Evolutionary conservation across 306 rosid genomes (phyloP).

Genomic region (Cyamopsis tetragonoloba): DNA sequence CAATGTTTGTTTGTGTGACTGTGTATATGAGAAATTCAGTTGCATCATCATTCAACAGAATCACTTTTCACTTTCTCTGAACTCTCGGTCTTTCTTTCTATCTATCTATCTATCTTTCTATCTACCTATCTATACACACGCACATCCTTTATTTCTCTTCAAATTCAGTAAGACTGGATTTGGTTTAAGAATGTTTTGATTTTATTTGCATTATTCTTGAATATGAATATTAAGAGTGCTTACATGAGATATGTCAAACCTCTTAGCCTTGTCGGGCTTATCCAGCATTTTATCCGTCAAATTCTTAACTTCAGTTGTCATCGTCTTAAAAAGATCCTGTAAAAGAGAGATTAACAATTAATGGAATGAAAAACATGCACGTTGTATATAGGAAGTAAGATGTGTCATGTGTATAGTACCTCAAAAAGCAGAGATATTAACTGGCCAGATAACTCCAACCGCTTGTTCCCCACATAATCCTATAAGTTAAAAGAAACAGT

Average conservation of each 20-base stretch:
- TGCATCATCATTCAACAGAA: too few species aligned
- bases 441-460: conserved; percentile 94
- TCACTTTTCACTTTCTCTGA: too few species aligned
- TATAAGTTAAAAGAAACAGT: conserved; percentile 25
- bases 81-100: too few species aligned
- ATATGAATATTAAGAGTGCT: conserved; percentile 25
- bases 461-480: conserved; percentile 98
- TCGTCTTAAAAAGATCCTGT: conserved; percentile 88
- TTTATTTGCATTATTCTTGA: neutral
- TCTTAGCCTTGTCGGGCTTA: conserved; percentile 55
- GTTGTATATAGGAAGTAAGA: conserved; percentile 3
- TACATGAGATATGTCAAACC: conserved; percentile 60
- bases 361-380: conserved; percentile 9
- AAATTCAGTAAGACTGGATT: conserved; percentile 1
- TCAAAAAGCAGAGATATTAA: conserved; percentile 82
- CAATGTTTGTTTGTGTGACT: too few species aligned
- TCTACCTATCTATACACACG: too few species aligned
- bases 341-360: conserved; percentile 18
- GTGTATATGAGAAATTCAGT: too few species aligned
- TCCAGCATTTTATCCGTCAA: conserved; percentile 37
- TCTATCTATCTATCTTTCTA: too few species aligned
- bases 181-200: conserved; percentile 6
- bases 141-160: too few species aligned
- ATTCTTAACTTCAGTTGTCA: conserved; percentile 46
- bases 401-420: conserved; percentile 46